Conservation (phyloP, 2,329 filamentous ascomycete genomes). For the Sarocladium oryzae region DNA sequence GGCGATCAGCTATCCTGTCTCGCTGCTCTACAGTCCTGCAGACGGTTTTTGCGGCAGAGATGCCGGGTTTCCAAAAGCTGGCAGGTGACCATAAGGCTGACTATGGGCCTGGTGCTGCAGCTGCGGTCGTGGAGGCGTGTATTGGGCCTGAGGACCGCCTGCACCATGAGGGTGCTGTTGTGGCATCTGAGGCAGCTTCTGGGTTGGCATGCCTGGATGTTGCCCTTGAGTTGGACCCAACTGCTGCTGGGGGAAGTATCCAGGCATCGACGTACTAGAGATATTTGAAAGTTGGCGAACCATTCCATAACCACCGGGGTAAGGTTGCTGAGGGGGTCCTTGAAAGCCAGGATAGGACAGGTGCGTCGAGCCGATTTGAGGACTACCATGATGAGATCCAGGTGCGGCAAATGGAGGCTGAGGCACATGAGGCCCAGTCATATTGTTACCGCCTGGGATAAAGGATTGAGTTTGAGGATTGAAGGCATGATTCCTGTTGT, state of each 20-base stretch:
- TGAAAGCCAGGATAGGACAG: slow-evolving; percentile 43
- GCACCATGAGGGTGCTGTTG: background rate
- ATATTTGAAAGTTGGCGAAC: slow-evolving; percentile 49
- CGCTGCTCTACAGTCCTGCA: slow-evolving; percentile 34
- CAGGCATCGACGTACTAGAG: slow-evolving; percentile 46
- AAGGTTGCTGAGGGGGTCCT: slow-evolving; percentile 35
- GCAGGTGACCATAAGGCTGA: slow-evolving; percentile 47
- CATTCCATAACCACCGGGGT: slow-evolving; percentile 47
- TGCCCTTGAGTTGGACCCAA: slow-evolving; percentile 24
- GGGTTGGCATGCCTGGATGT: slow-evolving; percentile 28
- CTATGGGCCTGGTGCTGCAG: slow-evolving; percentile 26
- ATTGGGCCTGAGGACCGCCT: background rate
- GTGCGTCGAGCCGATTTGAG: slow-evolving; percentile 46
- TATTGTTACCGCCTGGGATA: slow-evolving; percentile 55
- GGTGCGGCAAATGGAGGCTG: slow-evolving; percentile 42
- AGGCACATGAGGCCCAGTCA: slow-evolving; percentile 41
- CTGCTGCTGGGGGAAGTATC: slow-evolving; percentile 37
- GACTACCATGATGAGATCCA: slow-evolving; percentile 45
- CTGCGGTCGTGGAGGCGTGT: background rate
- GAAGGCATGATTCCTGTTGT: slow-evolving; percentile 71
- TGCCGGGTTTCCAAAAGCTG: slow-evolving; percentile 52
- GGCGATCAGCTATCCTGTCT: background rate
- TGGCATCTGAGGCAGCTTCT: slow-evolving; percentile 36
- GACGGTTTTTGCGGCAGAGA: slow-evolving; percentile 54
- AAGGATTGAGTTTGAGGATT: slow-evolving; percentile 94